These are phyloP conservation scores for Zanthoxylum bungeanum DNA, from an alignment of 345 rosid genomes.

Conservation along the genomic window DNA sequence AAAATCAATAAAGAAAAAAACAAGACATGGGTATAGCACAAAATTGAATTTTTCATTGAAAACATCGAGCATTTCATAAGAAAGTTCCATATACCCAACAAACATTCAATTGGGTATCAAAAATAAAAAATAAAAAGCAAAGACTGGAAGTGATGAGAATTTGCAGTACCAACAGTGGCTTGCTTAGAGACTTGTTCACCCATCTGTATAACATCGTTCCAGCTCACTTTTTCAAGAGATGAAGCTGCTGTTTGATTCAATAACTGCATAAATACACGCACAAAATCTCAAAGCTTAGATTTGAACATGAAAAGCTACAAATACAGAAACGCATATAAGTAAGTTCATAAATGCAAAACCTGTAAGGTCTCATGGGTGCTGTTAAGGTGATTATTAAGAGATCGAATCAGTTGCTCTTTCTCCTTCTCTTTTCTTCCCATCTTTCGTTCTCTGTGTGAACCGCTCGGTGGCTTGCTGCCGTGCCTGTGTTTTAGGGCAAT, in stretches of 20 bases:
- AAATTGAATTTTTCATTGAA: not conserved
- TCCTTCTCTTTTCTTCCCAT: slow-evolving; percentile 61
- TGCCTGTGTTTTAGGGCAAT: too few relatives aligned
- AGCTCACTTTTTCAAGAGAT: slow-evolving; percentile 46
- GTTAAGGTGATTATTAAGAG: slow-evolving; percentile 52
- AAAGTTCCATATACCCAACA: not conserved
- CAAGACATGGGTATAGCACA: not conserved
- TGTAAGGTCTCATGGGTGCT: slow-evolving; percentile 76
- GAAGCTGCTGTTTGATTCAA: slow-evolving; percentile 51
- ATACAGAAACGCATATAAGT: not conserved
- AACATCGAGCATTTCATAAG: not conserved
- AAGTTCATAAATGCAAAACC: slow-evolving; percentile 25
- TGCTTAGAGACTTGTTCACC: slow-evolving; percentile 78
- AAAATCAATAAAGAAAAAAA: not conserved
- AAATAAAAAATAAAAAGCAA: not conserved
- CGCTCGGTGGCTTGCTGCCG: not conserved
- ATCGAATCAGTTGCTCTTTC: slow-evolving; percentile 47
- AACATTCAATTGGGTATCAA: not conserved
- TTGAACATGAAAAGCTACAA: not conserved
- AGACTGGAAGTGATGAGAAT: not conserved
- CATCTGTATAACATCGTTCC: slow-evolving; percentile 77
- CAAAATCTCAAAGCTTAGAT: not conserved
- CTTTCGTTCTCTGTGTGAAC: slow-evolving; percentile 3
- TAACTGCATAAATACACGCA: slow-evolving; percentile 26
- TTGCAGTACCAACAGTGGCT: slow-evolving; percentile 71